phyloP scores from a whole-genome alignment of 345 rosid genomes.

The Cardamine chenopodiifolia region DNA sequence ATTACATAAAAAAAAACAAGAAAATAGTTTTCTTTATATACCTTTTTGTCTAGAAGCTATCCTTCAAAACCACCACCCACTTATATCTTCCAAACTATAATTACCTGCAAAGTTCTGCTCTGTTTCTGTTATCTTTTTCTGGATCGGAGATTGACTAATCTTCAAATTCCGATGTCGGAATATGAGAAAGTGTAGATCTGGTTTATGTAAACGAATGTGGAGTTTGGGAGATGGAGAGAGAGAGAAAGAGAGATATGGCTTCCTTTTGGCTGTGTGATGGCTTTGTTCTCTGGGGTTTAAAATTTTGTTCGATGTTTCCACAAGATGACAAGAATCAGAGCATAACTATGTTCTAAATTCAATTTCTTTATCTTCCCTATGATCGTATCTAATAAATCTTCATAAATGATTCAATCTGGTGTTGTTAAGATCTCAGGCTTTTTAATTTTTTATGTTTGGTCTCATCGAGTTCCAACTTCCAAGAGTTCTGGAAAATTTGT shows the following conservation, averaged over 20 bases:
- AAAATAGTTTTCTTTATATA: constrained; percentile 17
- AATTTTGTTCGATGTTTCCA: constrained; percentile 34
- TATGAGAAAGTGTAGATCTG: constrained; percentile 30
- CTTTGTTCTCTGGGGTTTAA: constrained; percentile 13
- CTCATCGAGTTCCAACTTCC: neutral
- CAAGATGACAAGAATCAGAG: constrained; percentile 30
- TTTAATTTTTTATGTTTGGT: neutral
- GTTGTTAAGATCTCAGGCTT: neutral
- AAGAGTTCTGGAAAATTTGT: neutral
- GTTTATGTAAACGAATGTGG: constrained; percentile 40
- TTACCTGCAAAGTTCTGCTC: constrained; percentile 24
- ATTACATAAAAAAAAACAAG: constrained; percentile 16
- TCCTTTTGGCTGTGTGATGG: constrained; percentile 3
- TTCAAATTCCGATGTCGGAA: constrained; percentile 10
- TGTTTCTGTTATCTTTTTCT: constrained; percentile 29
- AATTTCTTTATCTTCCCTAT: neutral
- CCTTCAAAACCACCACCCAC: neutral
- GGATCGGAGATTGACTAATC: constrained; percentile 18
- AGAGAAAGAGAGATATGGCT: neutral
- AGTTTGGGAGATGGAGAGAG: constrained; percentile 11
- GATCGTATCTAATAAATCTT: neutral
- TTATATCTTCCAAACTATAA: neutral
- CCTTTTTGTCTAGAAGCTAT: constrained; percentile 26
- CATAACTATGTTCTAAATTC: constrained; percentile 28
- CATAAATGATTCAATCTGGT: neutral